Conservation (phyloP, 257 asterid species). For the Salvia miltiorrhiza region DNA sequence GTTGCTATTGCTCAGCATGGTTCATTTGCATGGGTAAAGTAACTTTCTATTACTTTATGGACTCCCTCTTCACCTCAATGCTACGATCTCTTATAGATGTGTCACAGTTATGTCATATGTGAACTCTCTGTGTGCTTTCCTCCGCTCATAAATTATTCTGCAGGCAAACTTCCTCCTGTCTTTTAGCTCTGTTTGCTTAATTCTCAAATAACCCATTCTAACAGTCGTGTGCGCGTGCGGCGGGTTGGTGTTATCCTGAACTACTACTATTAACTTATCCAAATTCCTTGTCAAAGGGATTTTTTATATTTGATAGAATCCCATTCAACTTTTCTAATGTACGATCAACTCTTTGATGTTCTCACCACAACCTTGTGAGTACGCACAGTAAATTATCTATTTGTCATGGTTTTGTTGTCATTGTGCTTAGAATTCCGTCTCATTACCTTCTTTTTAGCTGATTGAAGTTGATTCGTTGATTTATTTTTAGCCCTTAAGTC, state of each 20-base stretch:
- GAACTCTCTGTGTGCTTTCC: conserved; percentile 6
- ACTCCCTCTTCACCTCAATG: conserved; percentile 7
- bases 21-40: conserved; percentile 72
- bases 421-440: not conserved
- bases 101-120: conserved; percentile 7
- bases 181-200: not conserved
- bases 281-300: not conserved
- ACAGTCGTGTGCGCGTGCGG: not conserved
- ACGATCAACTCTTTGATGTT: conserved; percentile 7
- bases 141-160: conserved; percentile 3
- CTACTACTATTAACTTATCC: not conserved
- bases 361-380: not conserved
- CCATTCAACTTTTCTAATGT: not conserved
- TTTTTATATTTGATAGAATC: not conserved
- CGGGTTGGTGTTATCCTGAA: not conserved
- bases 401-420: not conserved
- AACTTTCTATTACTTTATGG: conserved; percentile 8
- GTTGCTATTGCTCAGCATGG: conserved; percentile 60
- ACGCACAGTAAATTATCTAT: not conserved
- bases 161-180: not conserved
- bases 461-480: not conserved
- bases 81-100: conserved; percentile 4
- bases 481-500: not conserved
- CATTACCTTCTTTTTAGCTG: conserved; percentile 1
- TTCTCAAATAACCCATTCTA: not conserved